Evolutionary conservation across 2,329 filamentous ascomycete species (phyloP).

Genomic region (Sodiomyces alkalinus): DNA sequence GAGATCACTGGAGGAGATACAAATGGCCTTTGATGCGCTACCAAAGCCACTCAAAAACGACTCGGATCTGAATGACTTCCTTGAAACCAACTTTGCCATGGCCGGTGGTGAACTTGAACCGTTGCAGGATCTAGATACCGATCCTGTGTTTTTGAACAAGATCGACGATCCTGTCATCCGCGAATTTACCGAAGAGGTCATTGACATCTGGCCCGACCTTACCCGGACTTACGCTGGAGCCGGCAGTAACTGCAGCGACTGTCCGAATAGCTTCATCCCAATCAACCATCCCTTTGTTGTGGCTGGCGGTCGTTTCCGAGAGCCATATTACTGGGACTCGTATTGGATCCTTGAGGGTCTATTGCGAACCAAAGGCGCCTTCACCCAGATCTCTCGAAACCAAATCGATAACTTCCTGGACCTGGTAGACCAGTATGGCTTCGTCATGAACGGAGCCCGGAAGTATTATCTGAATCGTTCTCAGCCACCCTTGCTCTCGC

Average conservation of each 20-base stretch:
- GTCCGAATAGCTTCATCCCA: conserved; percentile 50
- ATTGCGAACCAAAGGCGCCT: conserved; percentile 47
- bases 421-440: conserved; percentile 47
- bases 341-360: conserved; percentile 51
- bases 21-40: conserved; percentile 44
- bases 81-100: conserved; percentile 46
- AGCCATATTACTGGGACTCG: conserved; percentile 59
- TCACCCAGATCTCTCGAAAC: conserved; percentile 47
- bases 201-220: conserved; percentile 54
- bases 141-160: conserved; percentile 41
- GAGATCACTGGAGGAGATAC: conserved; percentile 41
- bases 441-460: conserved; percentile 54
- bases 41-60: conserved; percentile 47
- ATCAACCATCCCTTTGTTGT: conserved; percentile 56
- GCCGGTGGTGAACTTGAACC: conserved; percentile 47
- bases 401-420: conserved; percentile 58
- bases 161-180: conserved; percentile 41
- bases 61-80: conserved; percentile 43
- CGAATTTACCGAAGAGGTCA: conserved; percentile 48
- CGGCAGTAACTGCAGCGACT: conserved; percentile 38
- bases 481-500: conserved; percentile 48
- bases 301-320: conserved; percentile 54
- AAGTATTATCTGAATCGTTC: conserved; percentile 54
- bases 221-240: conserved; percentile 41
- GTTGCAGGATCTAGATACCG: conserved; percentile 37